These are phyloP conservation scores for Plasmodium gaboni DNA, from an alignment of 169 alveolate species.

Conservation along the genomic window DNA sequence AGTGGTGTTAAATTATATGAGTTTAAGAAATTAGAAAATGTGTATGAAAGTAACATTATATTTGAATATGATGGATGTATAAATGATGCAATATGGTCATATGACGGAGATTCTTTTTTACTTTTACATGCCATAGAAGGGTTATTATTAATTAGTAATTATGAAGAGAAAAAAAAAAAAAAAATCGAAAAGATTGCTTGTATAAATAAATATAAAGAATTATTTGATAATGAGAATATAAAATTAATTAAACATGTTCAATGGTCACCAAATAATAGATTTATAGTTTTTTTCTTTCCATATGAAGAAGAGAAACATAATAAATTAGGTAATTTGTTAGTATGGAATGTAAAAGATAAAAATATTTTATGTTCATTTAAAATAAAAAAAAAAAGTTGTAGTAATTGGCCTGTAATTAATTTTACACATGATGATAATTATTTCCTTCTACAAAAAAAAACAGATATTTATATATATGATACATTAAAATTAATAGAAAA, in stretches of 20 bases:
- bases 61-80: constrained; percentile 64
- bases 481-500: constrained; percentile 7
- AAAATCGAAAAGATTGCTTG: constrained; percentile 15
- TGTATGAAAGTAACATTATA: constrained; percentile 18
- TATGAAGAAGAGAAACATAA: constrained; percentile 28
- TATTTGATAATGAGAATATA: constrained; percentile 32
- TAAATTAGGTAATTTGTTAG: constrained; percentile 21
- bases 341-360: constrained; percentile 20
- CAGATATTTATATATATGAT: constrained; percentile 49
- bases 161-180: neutral
- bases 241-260: constrained; percentile 60
- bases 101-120: constrained; percentile 50
- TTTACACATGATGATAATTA: constrained; percentile 50
- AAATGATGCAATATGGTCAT: constrained; percentile 69
- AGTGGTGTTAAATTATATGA: constrained; percentile 55
- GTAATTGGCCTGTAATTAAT: constrained; percentile 59
- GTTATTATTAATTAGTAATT: constrained; percentile 21
- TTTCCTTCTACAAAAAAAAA: constrained; percentile 45
- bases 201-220: constrained; percentile 12
- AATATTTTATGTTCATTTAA: constrained; percentile 40
- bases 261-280: constrained; percentile 57
- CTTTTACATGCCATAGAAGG: constrained; percentile 55
- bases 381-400: constrained; percentile 47
- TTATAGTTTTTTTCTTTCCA: constrained; percentile 50
- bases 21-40: constrained; percentile 25